Evolutionary conservation across 441 rosid species (phyloP).

Genomic region (Erodium trifolium): DNA sequence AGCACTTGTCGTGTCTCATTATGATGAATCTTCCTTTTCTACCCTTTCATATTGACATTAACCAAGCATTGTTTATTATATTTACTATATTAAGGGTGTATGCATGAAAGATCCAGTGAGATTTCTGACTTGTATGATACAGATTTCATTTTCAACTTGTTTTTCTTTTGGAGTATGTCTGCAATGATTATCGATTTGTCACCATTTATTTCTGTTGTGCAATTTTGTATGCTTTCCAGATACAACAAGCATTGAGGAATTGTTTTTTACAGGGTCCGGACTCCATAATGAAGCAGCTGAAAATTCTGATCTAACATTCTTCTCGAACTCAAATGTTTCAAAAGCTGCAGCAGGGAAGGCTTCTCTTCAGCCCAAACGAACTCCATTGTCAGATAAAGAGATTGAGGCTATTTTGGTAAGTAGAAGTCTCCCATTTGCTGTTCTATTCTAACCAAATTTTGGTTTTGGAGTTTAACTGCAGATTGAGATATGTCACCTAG

Average conservation of each 20-base stretch:
- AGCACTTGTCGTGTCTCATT: background rate
- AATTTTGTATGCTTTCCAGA: background rate
- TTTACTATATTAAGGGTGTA: too few relatives aligned
- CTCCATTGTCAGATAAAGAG: constrained; percentile 65
- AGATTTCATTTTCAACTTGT: background rate
- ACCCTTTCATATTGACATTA: background rate
- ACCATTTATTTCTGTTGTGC: background rate
- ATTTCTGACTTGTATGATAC: background rate
- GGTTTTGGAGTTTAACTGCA: background rate
- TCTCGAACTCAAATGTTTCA: constrained; percentile 43
- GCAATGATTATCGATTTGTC: background rate
- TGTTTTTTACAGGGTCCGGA: constrained; percentile 32
- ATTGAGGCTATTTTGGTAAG: constrained; percentile 74
- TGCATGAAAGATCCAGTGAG: too few relatives aligned
- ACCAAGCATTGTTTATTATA: too few relatives aligned
- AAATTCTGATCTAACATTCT: constrained; percentile 37
- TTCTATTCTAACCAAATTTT: background rate
- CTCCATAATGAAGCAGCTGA: constrained; percentile 31
- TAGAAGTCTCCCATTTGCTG: constrained; percentile 8
- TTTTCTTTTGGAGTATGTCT: background rate
- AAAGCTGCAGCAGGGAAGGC: constrained; percentile 62
- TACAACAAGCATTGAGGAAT: constrained; percentile 11
- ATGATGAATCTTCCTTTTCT: background rate
- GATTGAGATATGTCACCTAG: background rate
- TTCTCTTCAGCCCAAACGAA: constrained; percentile 78